Evolutionary conservation across 495 filamentous ascomycete genomes (phyloP), one percentile per base, ranked within the genome.

Genomic region (Annulohypoxylon maeteangense): DNA sequence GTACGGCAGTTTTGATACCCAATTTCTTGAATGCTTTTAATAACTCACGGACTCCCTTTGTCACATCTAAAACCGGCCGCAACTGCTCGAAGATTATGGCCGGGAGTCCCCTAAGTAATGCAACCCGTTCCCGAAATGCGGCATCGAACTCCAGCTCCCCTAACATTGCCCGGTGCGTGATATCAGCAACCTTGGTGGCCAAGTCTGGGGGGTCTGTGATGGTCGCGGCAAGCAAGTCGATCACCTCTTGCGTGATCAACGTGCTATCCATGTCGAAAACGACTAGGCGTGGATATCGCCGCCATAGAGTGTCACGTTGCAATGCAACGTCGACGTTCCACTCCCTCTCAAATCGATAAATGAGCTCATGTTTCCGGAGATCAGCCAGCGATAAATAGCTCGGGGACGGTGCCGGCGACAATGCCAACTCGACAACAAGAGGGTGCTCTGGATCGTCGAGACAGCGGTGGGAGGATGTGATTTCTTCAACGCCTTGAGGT

Each of bases 231-330:
- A 99, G 90, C 74, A 98, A 89, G 74, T 99, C 95, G 74, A 99
- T 97, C 22, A 97, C 93, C 82, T 99, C 95, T 76, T 99, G 93
- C 63, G 94, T 88, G 71, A 99, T 98, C 62, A 99, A 85, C 0
- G 95, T 99, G 66, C 90, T 93, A 79, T 99, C 95, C 95, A 99
- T 99, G 76, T 99, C 95, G 72, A 99, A 99, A 25, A 97, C 89
- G 1, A 92, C 94, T 4, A 99, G 82, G 2, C 92, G 89, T 75
- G 93, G 91, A 76, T 94, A 86, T 22, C 88, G 85, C 44, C 91
- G 87, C 82, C 89, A 93, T n/a, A 92, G 83, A 31, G 83, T 87
- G 67, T 94, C 91, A 48, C 74, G 71, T 76, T 93, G 90, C 55
- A 96, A 81, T 8, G 90, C 87, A 8, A 93, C 89, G 74, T 97